These are phyloP conservation scores for Phytophthora rubi DNA, from an alignment of 352 stramenopile species.

Conservation along the genomic window DNA sequence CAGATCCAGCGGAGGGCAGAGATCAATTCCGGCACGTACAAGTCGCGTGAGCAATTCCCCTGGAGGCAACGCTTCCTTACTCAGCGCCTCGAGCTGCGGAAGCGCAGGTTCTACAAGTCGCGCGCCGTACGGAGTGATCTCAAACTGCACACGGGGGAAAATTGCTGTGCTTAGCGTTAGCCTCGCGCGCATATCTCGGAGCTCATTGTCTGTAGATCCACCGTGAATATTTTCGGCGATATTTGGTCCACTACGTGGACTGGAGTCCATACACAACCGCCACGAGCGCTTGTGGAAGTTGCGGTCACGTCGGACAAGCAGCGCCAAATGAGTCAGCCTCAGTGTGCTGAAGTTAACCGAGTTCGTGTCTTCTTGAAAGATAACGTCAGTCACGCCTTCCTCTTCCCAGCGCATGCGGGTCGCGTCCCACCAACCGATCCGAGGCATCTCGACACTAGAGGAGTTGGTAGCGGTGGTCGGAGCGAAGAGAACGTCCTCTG, in stretches of 20 bases:
- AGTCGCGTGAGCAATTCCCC: conserved; percentile 68
- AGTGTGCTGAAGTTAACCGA: conserved; percentile 76
- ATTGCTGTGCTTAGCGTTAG: conserved; percentile 67
- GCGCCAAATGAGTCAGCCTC: conserved; percentile 73
- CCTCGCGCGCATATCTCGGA: conserved; percentile 38
- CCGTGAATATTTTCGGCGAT: conserved; percentile 9
- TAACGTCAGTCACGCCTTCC: conserved; percentile 76
- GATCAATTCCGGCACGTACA: conserved; percentile 60
- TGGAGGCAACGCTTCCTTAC: conserved; percentile 46
- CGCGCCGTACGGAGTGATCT: conserved; percentile 68
- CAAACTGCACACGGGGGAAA: conserved; percentile 64
- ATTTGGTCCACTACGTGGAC: conserved; percentile 10
- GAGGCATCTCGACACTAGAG: conserved; percentile 29
- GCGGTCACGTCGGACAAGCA: conserved; percentile 71
- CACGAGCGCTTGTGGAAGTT: conserved; percentile 75
- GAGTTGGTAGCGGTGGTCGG: conserved; percentile 1
- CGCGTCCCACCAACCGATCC: conserved; percentile 76
- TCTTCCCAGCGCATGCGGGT: conserved; percentile 64
- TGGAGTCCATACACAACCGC: conserved; percentile 68
- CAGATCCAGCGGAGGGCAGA: conserved; percentile 51
- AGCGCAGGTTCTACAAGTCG: conserved; percentile 59
- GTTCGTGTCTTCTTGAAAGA: conserved; percentile 62
- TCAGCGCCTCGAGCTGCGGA: conserved; percentile 51
- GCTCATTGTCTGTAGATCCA: conserved; percentile 10
- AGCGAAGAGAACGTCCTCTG: conserved; percentile 58